Conservation (phyloP, 495 filamentous ascomycete genomes). For the Penicillium lividum region DNA sequence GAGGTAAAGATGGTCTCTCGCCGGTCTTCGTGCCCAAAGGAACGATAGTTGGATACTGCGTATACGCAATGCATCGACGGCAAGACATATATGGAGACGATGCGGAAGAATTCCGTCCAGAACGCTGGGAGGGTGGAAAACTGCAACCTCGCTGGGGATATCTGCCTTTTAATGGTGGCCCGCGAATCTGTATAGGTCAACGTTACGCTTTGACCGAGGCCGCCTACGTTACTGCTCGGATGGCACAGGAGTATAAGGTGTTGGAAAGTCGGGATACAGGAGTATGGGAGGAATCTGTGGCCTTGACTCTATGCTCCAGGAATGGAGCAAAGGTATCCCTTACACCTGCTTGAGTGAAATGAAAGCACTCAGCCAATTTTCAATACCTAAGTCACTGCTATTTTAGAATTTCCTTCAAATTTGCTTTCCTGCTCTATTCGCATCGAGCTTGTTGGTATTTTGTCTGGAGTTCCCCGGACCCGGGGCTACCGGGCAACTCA, state of each 20-base stretch:
- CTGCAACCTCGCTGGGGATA: constrained; percentile 37
- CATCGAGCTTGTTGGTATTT: no score
- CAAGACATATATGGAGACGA: constrained; percentile 49
- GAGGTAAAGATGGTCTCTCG: constrained; percentile 43
- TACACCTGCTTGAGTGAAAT: not conserved
- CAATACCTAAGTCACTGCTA: no score
- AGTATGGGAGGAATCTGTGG: constrained; percentile 17
- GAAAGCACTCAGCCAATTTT: not conserved
- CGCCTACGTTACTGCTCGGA: constrained; percentile 49
- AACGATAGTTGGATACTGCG: constrained; percentile 20
- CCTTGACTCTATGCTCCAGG: constrained; percentile 18
- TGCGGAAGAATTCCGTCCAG: constrained; percentile 46
- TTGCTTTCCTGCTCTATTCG: no score
- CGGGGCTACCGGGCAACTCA: no score
- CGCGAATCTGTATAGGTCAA: constrained; percentile 47
- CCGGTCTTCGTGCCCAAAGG: constrained; percentile 30
- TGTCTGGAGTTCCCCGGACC: no score
- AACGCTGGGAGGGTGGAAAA: constrained; percentile 45
- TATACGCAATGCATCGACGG: constrained; percentile 46
- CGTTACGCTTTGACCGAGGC: constrained; percentile 62
- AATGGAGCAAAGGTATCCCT: constrained; percentile 30
- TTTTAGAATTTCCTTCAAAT: no score
- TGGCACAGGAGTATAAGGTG: constrained; percentile 55
- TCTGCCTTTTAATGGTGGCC: constrained; percentile 62
- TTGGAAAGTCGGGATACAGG: constrained; percentile 49